A percentile compares a stretch with the other conserved stretches of the same genome.
phyloP scores from a whole-genome alignment of 2,329 filamentous ascomycete genomes.

The Arthrinium puccinioides region DNA sequence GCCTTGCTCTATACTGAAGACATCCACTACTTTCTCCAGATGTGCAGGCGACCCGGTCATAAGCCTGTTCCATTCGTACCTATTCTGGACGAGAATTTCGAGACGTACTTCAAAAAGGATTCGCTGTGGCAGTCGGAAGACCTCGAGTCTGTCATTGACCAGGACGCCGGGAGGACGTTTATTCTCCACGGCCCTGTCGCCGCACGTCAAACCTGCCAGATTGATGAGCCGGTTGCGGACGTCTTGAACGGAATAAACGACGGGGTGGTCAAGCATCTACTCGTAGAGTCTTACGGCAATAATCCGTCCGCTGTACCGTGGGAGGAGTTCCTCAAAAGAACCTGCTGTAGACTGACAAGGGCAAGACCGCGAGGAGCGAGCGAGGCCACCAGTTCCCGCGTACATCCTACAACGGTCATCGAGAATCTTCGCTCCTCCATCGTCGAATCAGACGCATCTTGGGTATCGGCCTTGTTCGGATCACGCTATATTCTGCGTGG shows the following conservation, averaged over 20 bases:
- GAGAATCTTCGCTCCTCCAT: slow-evolving; percentile 1
- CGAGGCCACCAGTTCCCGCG: no score
- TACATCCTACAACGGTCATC: slow-evolving; percentile 31
- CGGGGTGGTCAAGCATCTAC: slow-evolving; percentile 9
- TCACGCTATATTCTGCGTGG: slow-evolving; percentile 5
- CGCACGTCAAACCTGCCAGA: slow-evolving; percentile 13
- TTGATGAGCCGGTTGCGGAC: slow-evolving; percentile 17
- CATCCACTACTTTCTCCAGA: slow-evolving; percentile 19
- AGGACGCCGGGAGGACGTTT: slow-evolving; percentile 24
- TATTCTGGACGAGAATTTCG: slow-evolving; percentile 25
- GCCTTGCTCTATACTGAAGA: slow-evolving; percentile 14
- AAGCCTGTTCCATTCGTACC: slow-evolving; percentile 29
- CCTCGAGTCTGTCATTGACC: slow-evolving; percentile 24
- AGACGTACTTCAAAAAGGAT: slow-evolving; percentile 31
- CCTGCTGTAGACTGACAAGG: no score
- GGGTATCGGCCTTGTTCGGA: slow-evolving; percentile 5
- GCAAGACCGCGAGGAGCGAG: background rate
- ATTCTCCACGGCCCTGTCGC: slow-evolving; percentile 29
- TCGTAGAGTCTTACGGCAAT: slow-evolving; percentile 3
- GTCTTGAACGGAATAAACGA: slow-evolving; percentile 17
- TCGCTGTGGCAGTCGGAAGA: slow-evolving; percentile 31
- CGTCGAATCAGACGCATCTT: background rate
- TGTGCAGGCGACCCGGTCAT: slow-evolving; percentile 20
- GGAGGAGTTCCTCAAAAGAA: slow-evolving; percentile 60
- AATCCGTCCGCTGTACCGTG: slow-evolving; percentile 53